phyloP scores from a whole-genome alignment of 2,329 filamentous ascomycete species.

The Neonectria hederae region DNA sequence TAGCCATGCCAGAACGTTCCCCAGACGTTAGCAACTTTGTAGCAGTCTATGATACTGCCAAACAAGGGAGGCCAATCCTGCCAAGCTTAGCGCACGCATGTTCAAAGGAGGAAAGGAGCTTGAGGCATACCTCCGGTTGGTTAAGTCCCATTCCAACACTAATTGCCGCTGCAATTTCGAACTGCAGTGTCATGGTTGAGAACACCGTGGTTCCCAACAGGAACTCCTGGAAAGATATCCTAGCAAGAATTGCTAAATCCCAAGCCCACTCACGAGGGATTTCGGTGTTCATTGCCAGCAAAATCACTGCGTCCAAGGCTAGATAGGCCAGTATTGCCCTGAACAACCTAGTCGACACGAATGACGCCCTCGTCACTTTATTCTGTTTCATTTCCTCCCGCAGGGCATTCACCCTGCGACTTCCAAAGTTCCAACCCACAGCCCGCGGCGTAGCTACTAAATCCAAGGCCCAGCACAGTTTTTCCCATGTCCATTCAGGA shows the following conservation, averaged over 20 bases:
- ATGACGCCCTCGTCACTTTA: not conserved
- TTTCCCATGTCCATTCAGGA: conserved; percentile 14
- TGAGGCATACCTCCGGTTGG: conserved; percentile 10
- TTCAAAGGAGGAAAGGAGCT: accelerated
- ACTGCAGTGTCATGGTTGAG: conserved; percentile 23
- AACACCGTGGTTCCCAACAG: conserved; percentile 20
- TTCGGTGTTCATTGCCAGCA: not conserved
- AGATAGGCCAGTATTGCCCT: conserved; percentile 15
- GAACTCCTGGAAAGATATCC: not conserved
- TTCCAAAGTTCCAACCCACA: conserved; percentile 27
- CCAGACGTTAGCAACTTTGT: conserved; percentile 27
- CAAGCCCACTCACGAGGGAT: conserved; percentile 14
- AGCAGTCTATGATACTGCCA: conserved; percentile 15
- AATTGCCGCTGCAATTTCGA: conserved; percentile 20
- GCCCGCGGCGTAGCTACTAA: conserved; percentile 19
- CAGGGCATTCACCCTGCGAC: conserved; percentile 4
- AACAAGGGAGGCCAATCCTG: conserved; percentile 29
- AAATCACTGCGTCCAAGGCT: conserved; percentile 9
- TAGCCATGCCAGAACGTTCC: conserved; percentile 32
- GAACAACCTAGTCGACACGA: not conserved
- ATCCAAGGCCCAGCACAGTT: conserved; percentile 21
- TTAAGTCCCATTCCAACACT: conserved; percentile 1
- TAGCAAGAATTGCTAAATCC: not conserved
- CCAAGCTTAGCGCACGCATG: not conserved
- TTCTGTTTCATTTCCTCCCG: not conserved